Evolutionary conservation across 1,139 yeast species (phyloP), one percentile per base, ranked within the genome.

Genomic region (Scheffersomyces parashehatae): DNA sequence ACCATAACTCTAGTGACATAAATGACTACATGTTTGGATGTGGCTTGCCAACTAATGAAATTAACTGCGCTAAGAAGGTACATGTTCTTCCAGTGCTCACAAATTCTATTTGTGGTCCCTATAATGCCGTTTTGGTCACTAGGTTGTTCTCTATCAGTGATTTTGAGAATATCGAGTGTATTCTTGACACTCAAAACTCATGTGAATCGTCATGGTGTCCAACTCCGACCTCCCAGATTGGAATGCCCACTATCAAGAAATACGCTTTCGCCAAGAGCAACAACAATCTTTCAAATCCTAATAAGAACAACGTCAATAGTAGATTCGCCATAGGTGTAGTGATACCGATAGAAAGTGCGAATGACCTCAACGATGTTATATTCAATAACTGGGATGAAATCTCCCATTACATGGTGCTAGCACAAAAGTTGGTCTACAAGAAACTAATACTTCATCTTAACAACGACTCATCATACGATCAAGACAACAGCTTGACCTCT

Each of bases 1-100:
- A 67, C 48, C 82, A 79, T 50, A 67, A 72, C 30, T 51, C 62
- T 9, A 63, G 65, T 43, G 83, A 79, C 47, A 55, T 80, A 31
- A 69, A 75, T 38, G 76, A 76, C 46, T 77, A 70, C 51, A 76
- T 79, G 78, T 80, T 79, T 58, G 85, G 85, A 5, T 75, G 79
- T 46, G 83, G 83, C 0, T 58, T 79, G 30, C 81, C 82, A 11
- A 63, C 77, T 5, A 76, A 68, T 48, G 83, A 79, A 47, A 59
- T 67, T n/a, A 67, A 66, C 30, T 57, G 69, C 24, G 59, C 72
- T 13, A 75, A 80, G 2, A 80, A 79, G 48, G 54, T 79, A 7
- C 83, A 79, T 55, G 54, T 67, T 28, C 57, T 80, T 14, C 82
- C 82, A 0, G 59, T 70, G 2, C 53, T 77, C 14, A 64, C 72